Evolutionary conservation across 2,329 filamentous ascomycete species (phyloP).

Genomic region (Trichoderma arundinaceum): DNA sequence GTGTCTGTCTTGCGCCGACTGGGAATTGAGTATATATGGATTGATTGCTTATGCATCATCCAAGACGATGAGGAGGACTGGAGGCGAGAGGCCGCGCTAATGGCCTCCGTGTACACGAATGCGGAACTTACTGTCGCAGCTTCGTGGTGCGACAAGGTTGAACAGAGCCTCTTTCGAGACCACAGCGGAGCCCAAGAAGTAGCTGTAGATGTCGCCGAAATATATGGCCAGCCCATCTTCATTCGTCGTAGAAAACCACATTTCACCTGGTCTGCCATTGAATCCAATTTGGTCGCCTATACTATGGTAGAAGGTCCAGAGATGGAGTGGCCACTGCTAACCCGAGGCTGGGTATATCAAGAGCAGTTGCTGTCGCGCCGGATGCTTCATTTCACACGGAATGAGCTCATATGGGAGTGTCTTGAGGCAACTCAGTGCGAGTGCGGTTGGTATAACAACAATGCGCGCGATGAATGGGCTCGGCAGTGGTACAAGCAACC

Average conservation of each 20-base stretch:
- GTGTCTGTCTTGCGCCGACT: slow-evolving; percentile 21
- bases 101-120: slow-evolving; percentile 33
- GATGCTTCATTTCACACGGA: slow-evolving; percentile 33
- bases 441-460: slow-evolving; percentile 29
- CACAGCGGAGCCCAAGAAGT: background rate
- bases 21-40: slow-evolving; percentile 33
- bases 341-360: slow-evolving; percentile 37
- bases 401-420: slow-evolving; percentile 36
- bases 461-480: background rate
- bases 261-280: slow-evolving; percentile 26
- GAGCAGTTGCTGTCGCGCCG: slow-evolving; percentile 36
- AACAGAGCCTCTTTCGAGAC: slow-evolving; percentile 28
- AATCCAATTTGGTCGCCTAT: background rate
- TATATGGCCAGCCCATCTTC: slow-evolving; percentile 24
- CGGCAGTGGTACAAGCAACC: background rate
- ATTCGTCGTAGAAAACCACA: slow-evolving; percentile 29
- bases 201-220: slow-evolving; percentile 6
- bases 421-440: slow-evolving; percentile 29
- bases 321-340: slow-evolving; percentile 21
- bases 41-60: slow-evolving; percentile 35
- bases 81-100: slow-evolving; percentile 32
- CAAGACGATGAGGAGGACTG: slow-evolving; percentile 35
- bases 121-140: slow-evolving; percentile 32
- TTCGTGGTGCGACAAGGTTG: slow-evolving; percentile 10
- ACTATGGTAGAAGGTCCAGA: slow-evolving; percentile 1